phyloP scores from a whole-genome alignment of 2,329 filamentous ascomycete genomes.

The Achaetomium macrosporum region DNA sequence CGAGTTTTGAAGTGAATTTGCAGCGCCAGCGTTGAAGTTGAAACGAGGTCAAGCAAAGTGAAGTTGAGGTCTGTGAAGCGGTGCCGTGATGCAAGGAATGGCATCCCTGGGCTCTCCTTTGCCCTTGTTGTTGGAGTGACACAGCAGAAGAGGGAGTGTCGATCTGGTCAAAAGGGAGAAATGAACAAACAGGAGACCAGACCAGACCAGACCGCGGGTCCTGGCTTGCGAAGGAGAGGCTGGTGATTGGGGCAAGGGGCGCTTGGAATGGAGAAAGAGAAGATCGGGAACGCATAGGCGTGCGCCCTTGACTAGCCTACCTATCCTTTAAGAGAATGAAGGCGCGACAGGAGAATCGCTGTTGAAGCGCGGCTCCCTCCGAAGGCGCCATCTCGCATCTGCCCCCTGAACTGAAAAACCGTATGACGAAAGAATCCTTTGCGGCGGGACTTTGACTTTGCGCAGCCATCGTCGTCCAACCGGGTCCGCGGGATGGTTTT shows the following conservation, averaged over 20 bases:
- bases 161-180: background rate
- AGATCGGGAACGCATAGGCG: constrained; percentile 5
- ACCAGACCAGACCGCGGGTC: constrained; percentile 1
- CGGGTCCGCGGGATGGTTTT: constrained; percentile 12
- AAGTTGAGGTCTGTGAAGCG: background rate
- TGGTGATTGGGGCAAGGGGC: background rate
- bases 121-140: background rate
- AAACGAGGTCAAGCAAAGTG: background rate
- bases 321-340: constrained; percentile 4
- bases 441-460: constrained; percentile 6
- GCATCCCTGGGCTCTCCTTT: background rate
- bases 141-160: constrained; percentile 1
- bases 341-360: background rate
- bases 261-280: constrained; percentile 8
- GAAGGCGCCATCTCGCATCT: constrained; percentile 7
- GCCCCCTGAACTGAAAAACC: constrained; percentile 12
- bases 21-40: background rate
- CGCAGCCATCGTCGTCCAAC: constrained; percentile 18
- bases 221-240: background rate
- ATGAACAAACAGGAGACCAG: background rate
- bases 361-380: constrained; percentile 8
- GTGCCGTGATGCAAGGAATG: background rate
- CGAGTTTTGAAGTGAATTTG: background rate
- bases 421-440: constrained; percentile 12
- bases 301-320: background rate